Percentiles rank a stretch among this genome's conserved stretches.
Evolutionary conservation across 768 basidiomycete genomes (phyloP).

Genomic region (Pleurotus tuoliensis): DNA sequence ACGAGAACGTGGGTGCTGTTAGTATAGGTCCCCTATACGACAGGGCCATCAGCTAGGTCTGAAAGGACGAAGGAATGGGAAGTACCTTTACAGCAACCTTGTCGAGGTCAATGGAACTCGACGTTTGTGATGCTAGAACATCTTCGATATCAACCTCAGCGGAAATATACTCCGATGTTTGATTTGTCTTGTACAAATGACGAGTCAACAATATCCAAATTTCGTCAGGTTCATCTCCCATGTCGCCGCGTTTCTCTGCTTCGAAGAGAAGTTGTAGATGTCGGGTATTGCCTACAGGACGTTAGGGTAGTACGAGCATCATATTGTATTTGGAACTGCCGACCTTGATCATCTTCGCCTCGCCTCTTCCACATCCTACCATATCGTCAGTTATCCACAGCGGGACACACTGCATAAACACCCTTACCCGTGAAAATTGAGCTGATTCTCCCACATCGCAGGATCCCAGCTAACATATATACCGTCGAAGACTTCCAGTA

Average conservation of each 20-base stretch:
- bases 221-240: slow-evolving; percentile 33
- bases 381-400: neutral
- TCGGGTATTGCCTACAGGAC: slow-evolving; percentile 30
- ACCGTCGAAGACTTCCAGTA: slow-evolving; percentile 71
- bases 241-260: slow-evolving; percentile 27
- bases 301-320: neutral
- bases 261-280: slow-evolving; percentile 32
- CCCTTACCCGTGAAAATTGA: slow-evolving; percentile 68
- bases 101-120: neutral
- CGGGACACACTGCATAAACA: neutral
- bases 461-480: slow-evolving; percentile 91
- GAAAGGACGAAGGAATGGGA: neutral
- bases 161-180: slow-evolving; percentile 65
- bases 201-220: slow-evolving; percentile 82
- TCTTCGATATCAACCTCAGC: slow-evolving; percentile 37
- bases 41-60: neutral
- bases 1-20: slow-evolving; percentile 51
- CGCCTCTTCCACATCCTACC: slow-evolving; percentile 42
- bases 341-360: slow-evolving; percentile 26
- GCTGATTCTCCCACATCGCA: slow-evolving; percentile 39
- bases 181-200: slow-evolving; percentile 61
- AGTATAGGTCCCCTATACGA: slow-evolving; percentile 42
- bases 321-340: neutral
- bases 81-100: slow-evolving; percentile 8
- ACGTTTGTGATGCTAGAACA: neutral